These are phyloP conservation scores for Dendrobium nobile DNA, from an alignment of 106 monocot species.

Conservation along the genomic window DNA sequence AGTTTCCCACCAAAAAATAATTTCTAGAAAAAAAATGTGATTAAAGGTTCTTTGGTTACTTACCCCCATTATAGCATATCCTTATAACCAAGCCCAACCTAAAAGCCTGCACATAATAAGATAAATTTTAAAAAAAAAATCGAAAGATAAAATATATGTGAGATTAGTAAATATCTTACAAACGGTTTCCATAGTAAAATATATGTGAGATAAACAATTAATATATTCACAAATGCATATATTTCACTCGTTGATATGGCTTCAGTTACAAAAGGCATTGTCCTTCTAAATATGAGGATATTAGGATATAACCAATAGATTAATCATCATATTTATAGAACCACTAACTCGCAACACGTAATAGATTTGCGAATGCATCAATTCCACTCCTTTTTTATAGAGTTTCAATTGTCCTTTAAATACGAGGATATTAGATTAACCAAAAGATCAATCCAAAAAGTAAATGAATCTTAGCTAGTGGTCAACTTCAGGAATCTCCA, in stretches of 20 bases:
- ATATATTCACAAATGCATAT: background rate
- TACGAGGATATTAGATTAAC: background rate
- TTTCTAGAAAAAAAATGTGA: too few species aligned
- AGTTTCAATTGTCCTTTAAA: background rate
- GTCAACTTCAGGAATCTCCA: background rate
- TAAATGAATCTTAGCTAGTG: background rate
- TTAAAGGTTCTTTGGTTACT: too few species aligned
- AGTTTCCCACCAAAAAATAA: too few species aligned
- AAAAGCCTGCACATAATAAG: too few species aligned
- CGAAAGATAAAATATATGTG: too few species aligned
- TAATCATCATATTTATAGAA: background rate
- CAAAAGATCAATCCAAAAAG: background rate
- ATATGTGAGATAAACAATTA: background rate
- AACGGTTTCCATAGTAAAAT: too few species aligned
- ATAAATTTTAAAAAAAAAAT: too few species aligned
- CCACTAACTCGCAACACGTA: background rate
- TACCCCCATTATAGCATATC: too few species aligned
- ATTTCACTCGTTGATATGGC: background rate
- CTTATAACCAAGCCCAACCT: too few species aligned
- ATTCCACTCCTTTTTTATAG: background rate
- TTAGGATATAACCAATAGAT: background rate
- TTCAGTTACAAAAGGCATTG: background rate
- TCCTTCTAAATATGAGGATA: background rate
- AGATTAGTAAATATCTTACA: too few species aligned
- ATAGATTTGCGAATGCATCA: background rate